Evolutionary conservation across 1,284 basidiomycete genomes (phyloP).

Genomic region (Paramarasmius palmivorus): DNA sequence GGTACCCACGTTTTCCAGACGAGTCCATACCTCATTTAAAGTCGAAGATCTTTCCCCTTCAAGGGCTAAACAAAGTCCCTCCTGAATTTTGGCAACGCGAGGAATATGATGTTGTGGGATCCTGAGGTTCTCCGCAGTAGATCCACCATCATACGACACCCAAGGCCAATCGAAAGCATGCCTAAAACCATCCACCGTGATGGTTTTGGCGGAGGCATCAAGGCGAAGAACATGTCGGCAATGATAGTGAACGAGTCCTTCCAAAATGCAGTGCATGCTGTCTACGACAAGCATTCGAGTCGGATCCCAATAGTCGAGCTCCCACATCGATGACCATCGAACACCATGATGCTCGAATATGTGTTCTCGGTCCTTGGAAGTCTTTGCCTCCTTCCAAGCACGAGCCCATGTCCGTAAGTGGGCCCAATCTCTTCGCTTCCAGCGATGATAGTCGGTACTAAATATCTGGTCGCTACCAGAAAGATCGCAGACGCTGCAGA

Average conservation of each 20-base stretch:
- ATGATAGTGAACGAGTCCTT: conserved; percentile 25
- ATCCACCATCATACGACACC: conserved; percentile 13
- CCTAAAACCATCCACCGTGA: not conserved
- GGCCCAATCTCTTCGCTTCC: conserved; percentile 29
- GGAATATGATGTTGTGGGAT: conserved; percentile 12
- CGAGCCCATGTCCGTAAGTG: conserved; percentile 16
- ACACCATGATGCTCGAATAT: conserved; percentile 25
- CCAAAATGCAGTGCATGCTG: conserved; percentile 31
- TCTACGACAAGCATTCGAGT: conserved; percentile 26
- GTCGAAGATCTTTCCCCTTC: not conserved
- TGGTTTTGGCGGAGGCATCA: not conserved
- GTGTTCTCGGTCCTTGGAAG: conserved; percentile 13
- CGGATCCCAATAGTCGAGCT: conserved; percentile 36
- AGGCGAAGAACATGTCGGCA: conserved; percentile 15
- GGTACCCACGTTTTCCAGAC: not conserved
- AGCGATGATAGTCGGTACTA: conserved; percentile 18
- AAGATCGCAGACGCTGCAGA: not conserved
- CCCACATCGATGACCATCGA: conserved; percentile 15
- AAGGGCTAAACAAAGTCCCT: not conserved
- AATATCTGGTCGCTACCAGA: conserved; percentile 4
- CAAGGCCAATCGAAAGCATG: conserved; percentile 16
- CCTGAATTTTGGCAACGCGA: conserved; percentile 6
- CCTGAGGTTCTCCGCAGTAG: not conserved
- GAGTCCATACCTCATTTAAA: not conserved
- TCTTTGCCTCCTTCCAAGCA: conserved; percentile 24